Evolutionary conservation across 2,329 filamentous ascomycete species (phyloP).

Genomic region (Paecilomyces variotii): DNA sequence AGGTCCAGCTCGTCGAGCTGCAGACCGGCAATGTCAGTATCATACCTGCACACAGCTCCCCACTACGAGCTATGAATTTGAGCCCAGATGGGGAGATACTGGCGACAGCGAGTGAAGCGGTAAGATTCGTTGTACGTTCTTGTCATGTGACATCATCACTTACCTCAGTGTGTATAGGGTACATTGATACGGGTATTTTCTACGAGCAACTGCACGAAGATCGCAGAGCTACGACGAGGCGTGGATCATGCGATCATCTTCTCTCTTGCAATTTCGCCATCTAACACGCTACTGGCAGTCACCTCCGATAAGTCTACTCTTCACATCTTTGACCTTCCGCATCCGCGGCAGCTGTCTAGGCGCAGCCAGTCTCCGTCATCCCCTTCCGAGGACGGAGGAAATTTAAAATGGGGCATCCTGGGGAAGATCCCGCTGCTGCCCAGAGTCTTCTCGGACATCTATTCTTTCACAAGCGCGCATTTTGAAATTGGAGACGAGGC

Average conservation of each 20-base stretch:
- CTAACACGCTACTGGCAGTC: constrained; percentile 70
- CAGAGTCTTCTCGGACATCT: constrained; percentile 78
- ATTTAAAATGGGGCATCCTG: constrained; percentile 77
- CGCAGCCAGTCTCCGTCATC: constrained; percentile 28
- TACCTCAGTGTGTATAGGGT: constrained; percentile 44
- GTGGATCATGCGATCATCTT: constrained; percentile 83
- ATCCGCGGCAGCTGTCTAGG: constrained; percentile 24
- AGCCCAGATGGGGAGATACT: constrained; percentile 73
- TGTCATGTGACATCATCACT: not conserved
- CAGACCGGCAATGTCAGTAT: constrained; percentile 78
- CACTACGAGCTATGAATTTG: constrained; percentile 69
- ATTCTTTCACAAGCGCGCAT: constrained; percentile 71
- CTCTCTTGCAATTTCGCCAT: constrained; percentile 79
- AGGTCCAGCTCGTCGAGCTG: constrained; percentile 80
- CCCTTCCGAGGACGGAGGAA: constrained; percentile 40
- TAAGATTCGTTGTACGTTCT: constrained; percentile 21
- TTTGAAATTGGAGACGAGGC: constrained; percentile 79
- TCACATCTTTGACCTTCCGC: constrained; percentile 81
- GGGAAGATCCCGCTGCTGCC: constrained; percentile 79
- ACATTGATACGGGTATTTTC: constrained; percentile 83
- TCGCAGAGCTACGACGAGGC: constrained; percentile 79
- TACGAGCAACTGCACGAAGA: constrained; percentile 67
- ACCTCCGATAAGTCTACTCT: constrained; percentile 96
- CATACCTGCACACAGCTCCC: constrained; percentile 78
- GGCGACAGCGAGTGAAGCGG: constrained; percentile 81